Conservation (phyloP, 2,329 filamentous ascomycete species). For the Colletotrichum chlorophyti region DNA sequence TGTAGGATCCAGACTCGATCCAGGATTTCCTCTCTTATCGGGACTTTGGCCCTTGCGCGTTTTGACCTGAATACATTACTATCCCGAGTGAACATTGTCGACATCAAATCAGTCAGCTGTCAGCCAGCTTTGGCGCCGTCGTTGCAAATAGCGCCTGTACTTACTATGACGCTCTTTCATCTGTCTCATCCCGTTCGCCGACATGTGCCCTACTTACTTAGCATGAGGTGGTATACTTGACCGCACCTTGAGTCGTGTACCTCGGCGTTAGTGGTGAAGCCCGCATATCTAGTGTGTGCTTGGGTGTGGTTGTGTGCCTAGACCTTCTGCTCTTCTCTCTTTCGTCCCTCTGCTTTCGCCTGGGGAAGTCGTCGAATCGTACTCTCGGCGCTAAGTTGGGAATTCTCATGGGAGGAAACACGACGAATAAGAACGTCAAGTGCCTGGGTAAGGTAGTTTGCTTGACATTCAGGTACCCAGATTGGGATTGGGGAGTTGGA, state of each 20-base stretch:
- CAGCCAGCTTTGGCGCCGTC: constrained; percentile 1
- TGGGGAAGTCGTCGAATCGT: constrained; percentile 20
- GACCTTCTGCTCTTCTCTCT: constrained; percentile 2
- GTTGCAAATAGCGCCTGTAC: constrained; percentile 3
- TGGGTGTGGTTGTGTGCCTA: constrained; percentile 5
- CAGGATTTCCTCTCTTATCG: too few species aligned
- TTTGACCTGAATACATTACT: too few species aligned
- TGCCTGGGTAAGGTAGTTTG: constrained; percentile 12
- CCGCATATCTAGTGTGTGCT: background rate
- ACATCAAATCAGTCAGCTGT: too few species aligned
- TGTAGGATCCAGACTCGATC: too few species aligned
- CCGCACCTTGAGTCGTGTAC: constrained; percentile 8
- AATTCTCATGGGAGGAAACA: background rate
- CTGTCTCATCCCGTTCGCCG: background rate
- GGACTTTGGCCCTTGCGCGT: too few species aligned
- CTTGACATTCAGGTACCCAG: too few species aligned
- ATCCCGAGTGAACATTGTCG: too few species aligned
- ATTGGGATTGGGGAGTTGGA: too few species aligned
- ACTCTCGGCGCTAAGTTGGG: constrained; percentile 16
- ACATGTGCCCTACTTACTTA: background rate
- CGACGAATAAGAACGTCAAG: constrained; percentile 6
- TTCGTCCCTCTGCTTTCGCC: too few species aligned
- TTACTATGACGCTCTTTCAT: background rate
- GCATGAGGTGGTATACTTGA: too few species aligned
- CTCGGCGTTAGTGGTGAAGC: constrained; percentile 7